Evolutionary conservation across 78 protist species (phyloP).

Genomic region (Neovahlkampfia damariscottae): DNA sequence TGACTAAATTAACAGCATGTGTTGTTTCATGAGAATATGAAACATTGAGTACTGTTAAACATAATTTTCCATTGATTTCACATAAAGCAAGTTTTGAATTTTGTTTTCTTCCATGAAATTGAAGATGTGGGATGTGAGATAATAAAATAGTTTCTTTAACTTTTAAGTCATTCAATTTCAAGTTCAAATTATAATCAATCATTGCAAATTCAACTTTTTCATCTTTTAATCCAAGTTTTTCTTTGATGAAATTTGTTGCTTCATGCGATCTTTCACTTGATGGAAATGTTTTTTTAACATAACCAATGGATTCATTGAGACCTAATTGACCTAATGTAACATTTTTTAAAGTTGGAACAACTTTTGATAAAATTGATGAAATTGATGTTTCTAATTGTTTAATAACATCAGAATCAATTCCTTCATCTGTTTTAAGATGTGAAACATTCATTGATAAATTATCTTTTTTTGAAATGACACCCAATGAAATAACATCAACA

Average conservation of each 20-base stretch:
- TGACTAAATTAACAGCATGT: neutral
- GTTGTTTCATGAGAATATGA: neutral
- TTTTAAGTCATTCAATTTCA: neutral
- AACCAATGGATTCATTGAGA: too few species aligned
- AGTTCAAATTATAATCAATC: slow-evolving; percentile 2
- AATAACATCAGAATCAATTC: neutral
- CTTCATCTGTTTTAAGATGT: neutral
- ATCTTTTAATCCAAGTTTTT: neutral
- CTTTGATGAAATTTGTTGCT: neutral
- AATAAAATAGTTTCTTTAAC: neutral
- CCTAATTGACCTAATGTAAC: too few species aligned
- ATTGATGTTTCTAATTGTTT: neutral
- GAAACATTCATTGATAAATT: neutral
- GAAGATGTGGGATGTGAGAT: neutral
- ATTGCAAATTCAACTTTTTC: neutral
- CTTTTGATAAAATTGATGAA: neutral
- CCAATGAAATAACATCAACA: neutral
- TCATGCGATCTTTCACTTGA: neutral
- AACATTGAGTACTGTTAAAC: neutral
- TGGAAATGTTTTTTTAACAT: too few species aligned
- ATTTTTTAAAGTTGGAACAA: too few species aligned
- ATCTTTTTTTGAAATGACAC: neutral
- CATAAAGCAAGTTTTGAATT: neutral
- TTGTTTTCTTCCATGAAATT: neutral
- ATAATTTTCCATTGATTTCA: neutral